A percentile compares a stretch with the other conserved stretches of the same genome.
These are phyloP conservation scores for Podaxis pistillaris DNA, from an alignment of 768 basidiomycete genomes.

Conservation along the genomic window DNA sequence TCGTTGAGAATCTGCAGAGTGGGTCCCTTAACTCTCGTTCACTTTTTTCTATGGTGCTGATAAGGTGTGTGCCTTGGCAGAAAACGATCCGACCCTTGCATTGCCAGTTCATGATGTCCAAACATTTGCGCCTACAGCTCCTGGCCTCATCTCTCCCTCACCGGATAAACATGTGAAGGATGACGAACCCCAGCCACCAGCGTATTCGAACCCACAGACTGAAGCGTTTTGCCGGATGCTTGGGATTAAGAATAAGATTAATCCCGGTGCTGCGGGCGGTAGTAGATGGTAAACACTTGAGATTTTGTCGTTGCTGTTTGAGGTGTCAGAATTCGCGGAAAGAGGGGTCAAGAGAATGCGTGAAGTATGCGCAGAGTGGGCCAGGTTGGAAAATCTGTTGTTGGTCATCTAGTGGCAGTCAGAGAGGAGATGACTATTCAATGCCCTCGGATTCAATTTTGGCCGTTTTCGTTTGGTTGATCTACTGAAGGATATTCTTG, in stretches of 20 bases:
- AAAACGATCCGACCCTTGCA: slow-evolving; percentile 25
- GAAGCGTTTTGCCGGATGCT: slow-evolving; percentile 81
- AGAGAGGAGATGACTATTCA: no score
- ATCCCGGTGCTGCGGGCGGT: slow-evolving; percentile 18
- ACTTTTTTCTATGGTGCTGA: not conserved
- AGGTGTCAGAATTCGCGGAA: no score
- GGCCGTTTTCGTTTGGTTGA: no score
- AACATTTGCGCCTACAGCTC: slow-evolving; percentile 66
- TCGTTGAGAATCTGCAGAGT: slow-evolving; percentile 52
- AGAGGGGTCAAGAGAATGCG: no score
- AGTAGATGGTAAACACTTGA: no score
- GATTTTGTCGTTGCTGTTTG: no score
- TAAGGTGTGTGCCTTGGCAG: not conserved
- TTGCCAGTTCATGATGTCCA: slow-evolving; percentile 55
- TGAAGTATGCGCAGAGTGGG: no score
- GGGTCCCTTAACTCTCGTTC: not conserved
- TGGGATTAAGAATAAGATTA: slow-evolving; percentile 68
- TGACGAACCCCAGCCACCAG: slow-evolving; percentile 33
- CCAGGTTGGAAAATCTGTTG: no score
- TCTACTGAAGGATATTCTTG: no score
- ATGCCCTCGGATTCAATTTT: no score
- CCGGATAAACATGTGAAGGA: slow-evolving; percentile 17
- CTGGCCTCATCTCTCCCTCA: slow-evolving; percentile 33
- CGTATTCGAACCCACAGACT: slow-evolving; percentile 89
- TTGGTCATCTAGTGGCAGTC: no score